These are phyloP conservation scores for Penicillium sp. DNA, from an alignment of 2,329 filamentous ascomycete genomes.

Conservation along the genomic window DNA sequence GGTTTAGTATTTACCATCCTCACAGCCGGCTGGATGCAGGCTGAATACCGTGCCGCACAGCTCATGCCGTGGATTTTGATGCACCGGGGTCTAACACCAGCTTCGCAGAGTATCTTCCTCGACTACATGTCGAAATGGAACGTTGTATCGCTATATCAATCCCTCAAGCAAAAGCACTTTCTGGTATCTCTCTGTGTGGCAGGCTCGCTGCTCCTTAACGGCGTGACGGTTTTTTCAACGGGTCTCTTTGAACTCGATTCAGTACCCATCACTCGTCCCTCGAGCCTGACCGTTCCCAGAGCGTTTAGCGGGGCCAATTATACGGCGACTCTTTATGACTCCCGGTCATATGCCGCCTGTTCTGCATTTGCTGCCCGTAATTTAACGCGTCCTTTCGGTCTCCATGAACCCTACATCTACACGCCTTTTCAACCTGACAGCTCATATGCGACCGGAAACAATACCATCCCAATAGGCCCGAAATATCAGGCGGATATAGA, in stretches of 20 bases:
- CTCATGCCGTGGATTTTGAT: conserved; percentile 18
- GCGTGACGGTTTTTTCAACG: conserved; percentile 6
- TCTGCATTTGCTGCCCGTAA: not conserved
- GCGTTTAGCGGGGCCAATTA: not conserved
- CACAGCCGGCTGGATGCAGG: conserved; percentile 8
- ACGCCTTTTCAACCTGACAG: not conserved
- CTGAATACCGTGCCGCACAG: conserved; percentile 14
- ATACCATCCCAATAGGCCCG: not conserved
- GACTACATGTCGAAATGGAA: conserved; percentile 16
- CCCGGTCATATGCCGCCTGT: not conserved
- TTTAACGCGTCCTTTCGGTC: conserved; percentile 1
- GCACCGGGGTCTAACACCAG: conserved; percentile 1
- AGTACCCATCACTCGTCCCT: not conserved
- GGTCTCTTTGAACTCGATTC: conserved; percentile 5
- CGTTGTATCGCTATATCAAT: conserved; percentile 7
- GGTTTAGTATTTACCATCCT: conserved; percentile 11
- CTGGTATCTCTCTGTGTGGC: conserved; percentile 11
- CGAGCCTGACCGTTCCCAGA: not conserved
- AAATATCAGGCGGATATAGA: not conserved
- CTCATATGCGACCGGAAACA: not conserved
- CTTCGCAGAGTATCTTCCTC: conserved; percentile 12
- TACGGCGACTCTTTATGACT: not conserved
- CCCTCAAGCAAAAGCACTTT: conserved; percentile 11
- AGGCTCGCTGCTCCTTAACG: conserved; percentile 3
- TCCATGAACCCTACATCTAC: not conserved